phyloP scores from a whole-genome alignment of 768 basidiomycete species.

The Collybia sordida region DNA sequence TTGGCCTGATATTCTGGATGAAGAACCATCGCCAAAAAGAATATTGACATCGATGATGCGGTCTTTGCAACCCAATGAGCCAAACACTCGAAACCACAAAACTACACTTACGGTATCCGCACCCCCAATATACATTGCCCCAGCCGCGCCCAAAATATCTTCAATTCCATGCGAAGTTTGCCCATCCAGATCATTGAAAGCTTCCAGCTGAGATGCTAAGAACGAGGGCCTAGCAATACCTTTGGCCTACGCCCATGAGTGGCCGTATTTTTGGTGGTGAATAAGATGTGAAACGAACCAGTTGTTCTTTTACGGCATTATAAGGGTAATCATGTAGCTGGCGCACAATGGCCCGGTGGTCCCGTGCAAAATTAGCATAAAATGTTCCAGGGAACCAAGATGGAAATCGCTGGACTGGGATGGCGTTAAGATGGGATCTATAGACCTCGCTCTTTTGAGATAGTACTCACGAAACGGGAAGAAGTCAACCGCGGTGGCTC shows the following conservation, averaged over 20 bases:
- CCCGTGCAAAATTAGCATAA: constrained; percentile 18
- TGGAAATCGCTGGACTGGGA: constrained; percentile 29
- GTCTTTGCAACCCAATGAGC: constrained; percentile 1
- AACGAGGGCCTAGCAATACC: constrained; percentile 22
- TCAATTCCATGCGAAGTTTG: constrained; percentile 1
- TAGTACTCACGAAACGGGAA: constrained; percentile 15
- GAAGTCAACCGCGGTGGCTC: constrained; percentile 1
- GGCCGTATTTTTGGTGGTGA: not conserved
- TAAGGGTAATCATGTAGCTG: constrained; percentile 30
- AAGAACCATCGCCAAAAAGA: constrained; percentile 16
- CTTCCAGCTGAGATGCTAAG: constrained; percentile 15
- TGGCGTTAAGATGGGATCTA: not conserved
- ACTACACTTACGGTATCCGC: constrained; percentile 31
- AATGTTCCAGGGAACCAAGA: constrained; percentile 30
- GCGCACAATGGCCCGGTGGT: constrained; percentile 9
- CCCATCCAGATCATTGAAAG: constrained; percentile 1
- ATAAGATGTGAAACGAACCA: constrained; percentile 19
- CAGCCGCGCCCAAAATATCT: constrained; percentile 17
- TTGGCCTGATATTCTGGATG: constrained; percentile 14
- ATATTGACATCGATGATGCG: constrained; percentile 2
- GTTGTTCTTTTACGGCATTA: constrained; percentile 26
- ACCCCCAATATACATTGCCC: constrained; percentile 24
- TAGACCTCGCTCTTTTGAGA: not conserved
- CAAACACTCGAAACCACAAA: constrained; percentile 10
- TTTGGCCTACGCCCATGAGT: constrained; percentile 8